Evolutionary conservation across 208 protist genomes (phyloP).

Genomic region (Acanthamoeba royreba): DNA sequence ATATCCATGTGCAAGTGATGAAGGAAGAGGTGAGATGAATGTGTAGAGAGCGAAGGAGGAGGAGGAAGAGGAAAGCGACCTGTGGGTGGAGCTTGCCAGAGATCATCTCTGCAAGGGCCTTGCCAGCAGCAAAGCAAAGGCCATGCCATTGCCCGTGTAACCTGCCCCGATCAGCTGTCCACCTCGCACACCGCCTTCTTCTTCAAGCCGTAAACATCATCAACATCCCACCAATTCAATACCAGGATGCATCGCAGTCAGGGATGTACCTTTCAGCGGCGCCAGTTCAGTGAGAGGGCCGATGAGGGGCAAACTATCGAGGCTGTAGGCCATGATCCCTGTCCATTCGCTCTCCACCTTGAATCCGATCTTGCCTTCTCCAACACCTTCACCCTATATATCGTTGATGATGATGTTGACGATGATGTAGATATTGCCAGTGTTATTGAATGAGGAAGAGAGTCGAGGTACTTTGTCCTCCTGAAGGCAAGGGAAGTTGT

Average conservation of each 20-base stretch:
- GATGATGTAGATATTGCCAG: no score
- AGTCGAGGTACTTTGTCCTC: neutral
- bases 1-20: neutral
- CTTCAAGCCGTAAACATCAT: no score
- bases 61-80: no score
- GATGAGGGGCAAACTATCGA: neutral
- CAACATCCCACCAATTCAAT: neutral
- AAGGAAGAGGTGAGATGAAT: no score
- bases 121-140: neutral
- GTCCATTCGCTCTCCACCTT: neutral
- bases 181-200: neutral
- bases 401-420: neutral
- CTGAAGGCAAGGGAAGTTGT: neutral
- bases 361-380: neutral
- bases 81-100: neutral
- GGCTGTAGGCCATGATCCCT: slow-evolving; percentile 19
- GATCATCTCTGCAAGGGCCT: neutral
- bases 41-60: no score
- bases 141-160: slow-evolving; percentile 1
- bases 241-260: neutral
- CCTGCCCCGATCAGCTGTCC: neutral
- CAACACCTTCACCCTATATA: neutral
- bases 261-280: neutral
- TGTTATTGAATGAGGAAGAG: neutral
- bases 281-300: neutral